Evolutionary conservation across 2,329 filamentous ascomycete genomes (phyloP).

Genomic region (Davidsoniella virescens): DNA sequence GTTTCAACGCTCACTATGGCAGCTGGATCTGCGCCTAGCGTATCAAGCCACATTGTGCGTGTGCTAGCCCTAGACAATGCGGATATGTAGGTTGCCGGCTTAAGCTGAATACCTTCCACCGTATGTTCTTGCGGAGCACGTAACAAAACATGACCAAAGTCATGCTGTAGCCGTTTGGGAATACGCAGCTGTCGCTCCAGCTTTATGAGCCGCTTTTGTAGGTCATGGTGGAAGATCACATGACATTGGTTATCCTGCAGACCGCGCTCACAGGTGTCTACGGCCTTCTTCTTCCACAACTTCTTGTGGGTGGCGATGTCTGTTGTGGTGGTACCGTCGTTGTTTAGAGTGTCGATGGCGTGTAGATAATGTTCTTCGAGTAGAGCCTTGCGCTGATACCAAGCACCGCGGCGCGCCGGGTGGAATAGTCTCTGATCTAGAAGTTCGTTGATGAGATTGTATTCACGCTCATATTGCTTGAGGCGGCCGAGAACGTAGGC

Average conservation of each 20-base stretch:
- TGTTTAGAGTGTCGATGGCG: constrained; percentile 14
- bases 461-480: constrained; percentile 65
- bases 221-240: constrained; percentile 80
- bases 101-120: constrained; percentile 62
- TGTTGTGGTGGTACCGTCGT: no score
- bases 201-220: constrained; percentile 87
- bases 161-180: constrained; percentile 73
- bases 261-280: constrained; percentile 68
- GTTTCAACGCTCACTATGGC: constrained; percentile 77
- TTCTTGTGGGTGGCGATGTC: constrained; percentile 47
- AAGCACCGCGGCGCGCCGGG: constrained; percentile 64
- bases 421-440: constrained; percentile 74
- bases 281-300: constrained; percentile 63
- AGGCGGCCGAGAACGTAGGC: constrained; percentile 63
- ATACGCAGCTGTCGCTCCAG: constrained; percentile 73
- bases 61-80: constrained; percentile 27
- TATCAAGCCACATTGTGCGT: constrained; percentile 82
- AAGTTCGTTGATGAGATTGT: constrained; percentile 57
- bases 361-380: constrained; percentile 89
- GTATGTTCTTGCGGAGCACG: constrained; percentile 58
- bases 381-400: constrained; percentile 91
- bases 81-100: constrained; percentile 18
- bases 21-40: constrained; percentile 36
- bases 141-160: constrained; percentile 75
- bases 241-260: constrained; percentile 82